A percentile compares a stretch with the other conserved stretches of the same genome.
Conservation (phyloP, 768 basidiomycete species). For the Chalciporus piperatus region DNA sequence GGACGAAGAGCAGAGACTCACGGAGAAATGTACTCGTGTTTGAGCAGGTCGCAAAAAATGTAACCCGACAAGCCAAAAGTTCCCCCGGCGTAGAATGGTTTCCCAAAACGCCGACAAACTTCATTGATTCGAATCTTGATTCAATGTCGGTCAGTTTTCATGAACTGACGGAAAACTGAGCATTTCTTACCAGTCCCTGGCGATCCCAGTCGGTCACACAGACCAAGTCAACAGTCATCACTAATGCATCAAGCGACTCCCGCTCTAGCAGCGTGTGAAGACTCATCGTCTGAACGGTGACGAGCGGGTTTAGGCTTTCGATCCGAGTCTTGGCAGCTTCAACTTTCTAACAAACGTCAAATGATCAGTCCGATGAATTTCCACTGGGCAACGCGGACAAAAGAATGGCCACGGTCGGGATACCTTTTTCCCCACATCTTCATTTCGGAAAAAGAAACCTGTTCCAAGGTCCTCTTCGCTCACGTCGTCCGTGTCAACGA, state of each 20-base stretch:
- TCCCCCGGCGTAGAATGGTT: slow-evolving; percentile 89
- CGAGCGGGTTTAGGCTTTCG: slow-evolving; percentile 89
- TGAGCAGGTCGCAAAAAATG: slow-evolving; percentile 89
- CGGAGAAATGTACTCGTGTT: slow-evolving; percentile 85
- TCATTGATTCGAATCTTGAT: slow-evolving; percentile 73
- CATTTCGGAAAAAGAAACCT: slow-evolving; percentile 92
- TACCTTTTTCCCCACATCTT: slow-evolving; percentile 89
- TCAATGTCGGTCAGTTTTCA: slow-evolving; percentile 6
- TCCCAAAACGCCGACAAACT: slow-evolving; percentile 68
- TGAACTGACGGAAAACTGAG: neutral
- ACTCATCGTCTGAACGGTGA: slow-evolving; percentile 69
- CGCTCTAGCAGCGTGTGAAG: slow-evolving; percentile 46
- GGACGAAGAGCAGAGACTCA: slow-evolving; percentile 41
- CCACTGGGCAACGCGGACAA: slow-evolving; percentile 37
- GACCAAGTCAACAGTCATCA: slow-evolving; percentile 75
- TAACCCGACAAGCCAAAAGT: slow-evolving; percentile 90
- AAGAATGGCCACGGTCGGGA: slow-evolving; percentile 4
- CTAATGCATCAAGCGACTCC: slow-evolving; percentile 53
- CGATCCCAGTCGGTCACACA: slow-evolving; percentile 80
- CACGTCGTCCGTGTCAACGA: slow-evolving; percentile 78
- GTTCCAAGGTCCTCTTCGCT: slow-evolving; percentile 83
- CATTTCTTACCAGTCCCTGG: slow-evolving; percentile 61
- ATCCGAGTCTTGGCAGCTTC: slow-evolving; percentile 83
- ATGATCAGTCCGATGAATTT: slow-evolving; percentile 35
- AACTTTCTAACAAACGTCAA: slow-evolving; percentile 58